phyloP scores from a whole-genome alignment of 176 grass and related monocot genomes.

The Raddia distichophylla region DNA sequence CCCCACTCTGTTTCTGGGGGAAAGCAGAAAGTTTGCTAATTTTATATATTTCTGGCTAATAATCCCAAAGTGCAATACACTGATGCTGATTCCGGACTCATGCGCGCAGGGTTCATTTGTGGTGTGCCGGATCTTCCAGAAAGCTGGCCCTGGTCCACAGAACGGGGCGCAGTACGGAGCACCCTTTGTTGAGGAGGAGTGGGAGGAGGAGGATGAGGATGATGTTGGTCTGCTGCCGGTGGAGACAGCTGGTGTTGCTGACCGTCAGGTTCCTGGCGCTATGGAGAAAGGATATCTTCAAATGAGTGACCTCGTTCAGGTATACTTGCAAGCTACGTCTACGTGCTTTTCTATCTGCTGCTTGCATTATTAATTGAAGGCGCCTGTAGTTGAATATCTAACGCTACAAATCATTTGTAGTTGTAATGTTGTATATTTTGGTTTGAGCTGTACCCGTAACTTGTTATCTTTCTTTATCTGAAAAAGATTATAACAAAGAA shows the following conservation, averaged over 20 bases:
- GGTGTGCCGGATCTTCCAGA: slow-evolving; percentile 96
- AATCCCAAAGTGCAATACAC: not conserved
- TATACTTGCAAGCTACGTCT: slow-evolving; percentile 29
- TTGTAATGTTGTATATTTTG: not conserved
- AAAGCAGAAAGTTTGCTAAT: not conserved
- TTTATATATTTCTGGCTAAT: slow-evolving; percentile 1
- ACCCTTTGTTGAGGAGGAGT: slow-evolving; percentile 95
- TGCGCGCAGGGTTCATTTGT: slow-evolving; percentile 72
- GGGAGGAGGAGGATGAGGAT: slow-evolving; percentile 65
- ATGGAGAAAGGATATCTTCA: slow-evolving; percentile 71
- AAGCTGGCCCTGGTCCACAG: slow-evolving; percentile 77
- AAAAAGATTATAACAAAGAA: slow-evolving; percentile 6
- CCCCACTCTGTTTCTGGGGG: not conserved
- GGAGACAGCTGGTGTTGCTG: slow-evolving; percentile 20
- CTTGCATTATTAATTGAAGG: not conserved
- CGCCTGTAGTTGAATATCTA: not conserved
- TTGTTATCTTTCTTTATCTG: not conserved
- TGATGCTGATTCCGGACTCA: slow-evolving; percentile 7
- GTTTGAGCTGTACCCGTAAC: slow-evolving; percentile 3
- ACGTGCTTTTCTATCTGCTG: not conserved
- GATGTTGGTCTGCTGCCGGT: slow-evolving; percentile 53
- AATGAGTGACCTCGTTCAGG: slow-evolving; percentile 75
- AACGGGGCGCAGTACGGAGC: slow-evolving; percentile 97
- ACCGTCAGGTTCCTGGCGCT: slow-evolving; percentile 54
- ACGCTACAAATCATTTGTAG: slow-evolving; percentile 1